Conservation (phyloP, 441 rosid genomes). For the Dalechampia spathulata region DNA sequence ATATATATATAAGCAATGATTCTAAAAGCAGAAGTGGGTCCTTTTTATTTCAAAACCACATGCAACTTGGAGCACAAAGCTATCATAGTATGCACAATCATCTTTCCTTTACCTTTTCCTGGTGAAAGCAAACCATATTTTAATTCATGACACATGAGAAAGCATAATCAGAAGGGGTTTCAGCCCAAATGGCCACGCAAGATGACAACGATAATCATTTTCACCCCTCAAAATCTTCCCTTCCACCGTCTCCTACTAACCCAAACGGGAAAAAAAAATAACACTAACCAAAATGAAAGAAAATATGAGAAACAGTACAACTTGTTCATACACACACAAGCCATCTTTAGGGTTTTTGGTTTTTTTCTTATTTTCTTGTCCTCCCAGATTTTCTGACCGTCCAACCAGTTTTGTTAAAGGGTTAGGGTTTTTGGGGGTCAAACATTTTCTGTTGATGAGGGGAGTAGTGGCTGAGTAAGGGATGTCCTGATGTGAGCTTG, state of each 20-base stretch:
- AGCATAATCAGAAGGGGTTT: conserved; percentile 25
- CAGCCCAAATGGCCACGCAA: conserved; percentile 13
- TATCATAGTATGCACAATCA: too few relatives aligned
- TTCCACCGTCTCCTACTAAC: conserved; percentile 21
- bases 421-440: conserved; percentile 25
- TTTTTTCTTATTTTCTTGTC: neutral
- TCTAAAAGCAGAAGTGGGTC: too few relatives aligned
- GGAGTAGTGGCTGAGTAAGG: conserved; percentile 73
- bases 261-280: neutral
- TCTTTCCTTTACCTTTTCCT: too few relatives aligned
- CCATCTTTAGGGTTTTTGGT: conserved; percentile 18
- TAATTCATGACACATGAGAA: conserved; percentile 12
- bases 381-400: too few relatives aligned
- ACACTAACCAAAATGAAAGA: neutral
- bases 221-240: conserved; percentile 27
- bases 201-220: conserved; percentile 16
- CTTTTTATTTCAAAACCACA: too few relatives aligned
- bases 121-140: conserved; percentile 31
- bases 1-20: too few relatives aligned
- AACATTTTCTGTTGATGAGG: conserved; percentile 75
- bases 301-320: neutral
- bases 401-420: conserved; percentile 10
- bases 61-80: too few relatives aligned
- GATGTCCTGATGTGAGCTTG: conserved; percentile 55
- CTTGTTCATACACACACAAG: conserved; percentile 29